phyloP scores from a whole-genome alignment of 805 yeast species.

The Monosporozyma yasuniensis region DNA sequence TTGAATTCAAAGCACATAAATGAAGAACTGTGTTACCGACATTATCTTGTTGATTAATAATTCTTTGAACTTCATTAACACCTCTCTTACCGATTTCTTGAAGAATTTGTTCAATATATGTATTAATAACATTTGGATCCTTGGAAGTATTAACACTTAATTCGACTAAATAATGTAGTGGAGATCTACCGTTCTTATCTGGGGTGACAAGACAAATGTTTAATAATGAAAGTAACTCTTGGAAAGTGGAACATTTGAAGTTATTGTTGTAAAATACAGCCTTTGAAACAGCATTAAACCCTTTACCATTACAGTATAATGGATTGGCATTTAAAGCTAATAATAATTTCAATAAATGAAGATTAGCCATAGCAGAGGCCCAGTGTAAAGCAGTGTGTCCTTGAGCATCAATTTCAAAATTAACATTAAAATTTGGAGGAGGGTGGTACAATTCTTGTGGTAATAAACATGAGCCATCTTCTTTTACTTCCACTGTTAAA shows the following conservation, averaged over 20 bases:
- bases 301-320: conserved; percentile 41
- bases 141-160: conserved; percentile 43
- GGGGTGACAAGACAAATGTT: conserved; percentile 63
- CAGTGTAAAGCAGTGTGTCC: conserved; percentile 79
- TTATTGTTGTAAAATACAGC: conserved; percentile 66
- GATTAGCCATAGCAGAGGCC: conserved; percentile 75
- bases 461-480: conserved; percentile 23
- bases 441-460: conserved; percentile 40
- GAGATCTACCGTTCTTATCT: conserved; percentile 63
- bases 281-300: conserved; percentile 64
- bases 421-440: conserved; percentile 54
- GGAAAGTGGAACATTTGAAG: conserved; percentile 53
- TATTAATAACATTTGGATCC: conserved; percentile 40
- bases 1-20: conserved; percentile 43
- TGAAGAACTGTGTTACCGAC: conserved; percentile 84
- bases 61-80: conserved; percentile 42
- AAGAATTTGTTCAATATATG: conserved; percentile 46
- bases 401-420: conserved; percentile 65
- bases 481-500: conserved; percentile 26
- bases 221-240: conserved; percentile 46
- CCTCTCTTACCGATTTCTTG: conserved; percentile 35
- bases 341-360: conserved; percentile 47
- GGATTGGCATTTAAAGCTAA: conserved; percentile 56
- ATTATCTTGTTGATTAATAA: conserved; percentile 67
- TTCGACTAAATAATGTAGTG: conserved; percentile 59